These are phyloP conservation scores for Crucibulum laeve DNA, from an alignment of 768 basidiomycete genomes.

Conservation along the genomic window DNA sequence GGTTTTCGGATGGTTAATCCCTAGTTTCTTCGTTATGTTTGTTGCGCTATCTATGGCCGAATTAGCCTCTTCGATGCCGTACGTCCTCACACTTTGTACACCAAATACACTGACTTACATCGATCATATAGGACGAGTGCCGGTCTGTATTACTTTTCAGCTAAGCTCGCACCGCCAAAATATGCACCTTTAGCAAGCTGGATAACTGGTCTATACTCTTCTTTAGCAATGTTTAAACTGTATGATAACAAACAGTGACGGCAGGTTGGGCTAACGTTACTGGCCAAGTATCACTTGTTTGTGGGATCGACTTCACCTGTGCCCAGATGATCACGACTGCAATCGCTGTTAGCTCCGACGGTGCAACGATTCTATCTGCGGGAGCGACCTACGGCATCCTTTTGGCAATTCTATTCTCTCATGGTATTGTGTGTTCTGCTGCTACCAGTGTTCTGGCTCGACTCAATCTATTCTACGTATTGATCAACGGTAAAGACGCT, in stretches of 20 bases:
- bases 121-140: constrained; percentile 53
- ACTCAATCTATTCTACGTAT: constrained; percentile 65
- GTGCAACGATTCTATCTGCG: constrained; percentile 41
- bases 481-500: constrained; percentile 46
- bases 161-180: constrained; percentile 61
- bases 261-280: constrained; percentile 73
- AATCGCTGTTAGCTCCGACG: constrained; percentile 56
- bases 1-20: constrained; percentile 76
- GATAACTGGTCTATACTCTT: constrained; percentile 38
- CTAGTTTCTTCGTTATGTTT: constrained; percentile 60
- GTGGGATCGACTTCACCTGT: constrained; percentile 73
- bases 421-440: constrained; percentile 69
- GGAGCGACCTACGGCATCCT: constrained; percentile 69
- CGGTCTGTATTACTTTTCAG: constrained; percentile 75
- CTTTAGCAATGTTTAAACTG: background rate
- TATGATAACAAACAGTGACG: constrained; percentile 14
- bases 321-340: constrained; percentile 78
- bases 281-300: constrained; percentile 60
- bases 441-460: constrained; percentile 62
- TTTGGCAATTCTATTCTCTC: constrained; percentile 57
- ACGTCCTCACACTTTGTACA: constrained; percentile 18
- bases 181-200: constrained; percentile 62
- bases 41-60: constrained; percentile 74
- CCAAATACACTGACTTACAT: background rate
- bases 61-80: constrained; percentile 74